Percentiles rank a stretch among this genome's conserved stretches.
Evolutionary conservation across 2,329 filamentous ascomycete species (phyloP).

Genomic region (Capronia americana): DNA sequence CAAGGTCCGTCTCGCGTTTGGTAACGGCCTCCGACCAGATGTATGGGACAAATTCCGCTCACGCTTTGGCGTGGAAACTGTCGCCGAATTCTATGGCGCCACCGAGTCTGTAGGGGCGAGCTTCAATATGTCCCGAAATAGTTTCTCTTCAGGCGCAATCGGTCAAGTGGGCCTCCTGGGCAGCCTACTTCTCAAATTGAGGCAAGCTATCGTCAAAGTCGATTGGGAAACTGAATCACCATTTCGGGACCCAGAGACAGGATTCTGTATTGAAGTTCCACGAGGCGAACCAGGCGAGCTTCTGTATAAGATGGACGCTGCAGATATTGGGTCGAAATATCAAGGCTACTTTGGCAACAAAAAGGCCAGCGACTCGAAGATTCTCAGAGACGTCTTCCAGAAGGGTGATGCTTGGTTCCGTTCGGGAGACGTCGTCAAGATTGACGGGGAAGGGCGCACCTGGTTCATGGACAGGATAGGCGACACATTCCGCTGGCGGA

Average conservation of each 20-base stretch:
- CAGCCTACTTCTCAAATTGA: conserved; percentile 59
- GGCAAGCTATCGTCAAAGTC: conserved; percentile 68
- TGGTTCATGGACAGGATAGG: conserved; percentile 74
- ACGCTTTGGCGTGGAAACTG: conserved; percentile 74
- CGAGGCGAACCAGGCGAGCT: conserved; percentile 75
- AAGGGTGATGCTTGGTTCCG: conserved; percentile 74
- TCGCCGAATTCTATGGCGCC: conserved; percentile 81
- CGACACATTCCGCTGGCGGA: conserved; percentile 78
- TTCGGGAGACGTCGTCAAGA: conserved; percentile 69
- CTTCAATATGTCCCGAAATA: conserved; percentile 77
- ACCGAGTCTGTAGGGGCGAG: conserved; percentile 73
- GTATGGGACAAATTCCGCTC: conserved; percentile 84
- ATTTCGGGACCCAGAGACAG: conserved; percentile 70
- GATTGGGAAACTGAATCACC: conserved; percentile 75
- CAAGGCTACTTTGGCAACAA: conserved; percentile 74
- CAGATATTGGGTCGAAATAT: conserved; percentile 65
- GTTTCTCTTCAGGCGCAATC: conserved; percentile 76
- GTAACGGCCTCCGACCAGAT: conserved; percentile 84
- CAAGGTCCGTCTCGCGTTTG: conserved; percentile 75
- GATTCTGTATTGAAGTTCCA: conserved; percentile 67
- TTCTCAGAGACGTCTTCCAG: conserved; percentile 67
- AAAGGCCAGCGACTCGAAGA: conserved; percentile 71
- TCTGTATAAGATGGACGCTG: conserved; percentile 58
- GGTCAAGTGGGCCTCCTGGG: conserved; percentile 73
- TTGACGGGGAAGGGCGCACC: conserved; percentile 68